Conservation (phyloP, 2,329 filamentous ascomycete species). For the Thielaviopsis euricoi region DNA sequence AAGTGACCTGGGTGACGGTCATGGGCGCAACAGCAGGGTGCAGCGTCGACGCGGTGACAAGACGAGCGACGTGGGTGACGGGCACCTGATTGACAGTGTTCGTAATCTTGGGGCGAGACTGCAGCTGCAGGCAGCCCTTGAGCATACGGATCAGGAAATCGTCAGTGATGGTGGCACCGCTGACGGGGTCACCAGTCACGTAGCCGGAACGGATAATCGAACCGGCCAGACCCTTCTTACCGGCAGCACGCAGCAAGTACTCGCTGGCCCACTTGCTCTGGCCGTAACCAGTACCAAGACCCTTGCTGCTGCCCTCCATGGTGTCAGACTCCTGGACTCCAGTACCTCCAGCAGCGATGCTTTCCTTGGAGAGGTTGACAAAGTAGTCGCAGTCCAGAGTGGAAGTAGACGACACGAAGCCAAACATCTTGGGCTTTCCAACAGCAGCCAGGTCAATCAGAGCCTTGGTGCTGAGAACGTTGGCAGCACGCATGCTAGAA, state of each 20-base stretch:
- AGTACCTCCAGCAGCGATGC: conserved; percentile 40
- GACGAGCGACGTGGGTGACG: conserved; percentile 65
- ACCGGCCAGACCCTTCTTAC: conserved; percentile 56
- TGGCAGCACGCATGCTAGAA: conserved; percentile 50
- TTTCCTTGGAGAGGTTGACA: conserved; percentile 51
- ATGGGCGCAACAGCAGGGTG: conserved; percentile 31
- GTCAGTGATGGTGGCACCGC: conserved; percentile 63
- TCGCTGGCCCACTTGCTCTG: conserved; percentile 76
- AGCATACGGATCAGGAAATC: conserved; percentile 79
- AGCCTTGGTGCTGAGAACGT: conserved; percentile 70
- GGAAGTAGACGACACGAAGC: conserved; percentile 70
- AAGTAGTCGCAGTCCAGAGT: conserved; percentile 73
- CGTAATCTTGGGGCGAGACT: conserved; percentile 53
- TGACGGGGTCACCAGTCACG: conserved; percentile 55
- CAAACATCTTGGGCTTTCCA: conserved; percentile 63
- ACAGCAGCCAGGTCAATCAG: conserved; percentile 57
- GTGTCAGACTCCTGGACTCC: conserved; percentile 63
- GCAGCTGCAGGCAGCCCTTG: conserved; percentile 76
- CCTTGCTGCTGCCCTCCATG: conserved; percentile 56
- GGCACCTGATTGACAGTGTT: conserved; percentile 87
- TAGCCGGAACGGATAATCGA: conserved; percentile 73
- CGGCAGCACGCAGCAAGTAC: conserved; percentile 60
- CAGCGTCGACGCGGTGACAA: conserved; percentile 60
- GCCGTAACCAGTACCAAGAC: conserved; percentile 75
- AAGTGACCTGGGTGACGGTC: conserved; percentile 58